Evolutionary conservation across 208 protist genomes (phyloP).

Genomic region (Leishmania arabica): DNA sequence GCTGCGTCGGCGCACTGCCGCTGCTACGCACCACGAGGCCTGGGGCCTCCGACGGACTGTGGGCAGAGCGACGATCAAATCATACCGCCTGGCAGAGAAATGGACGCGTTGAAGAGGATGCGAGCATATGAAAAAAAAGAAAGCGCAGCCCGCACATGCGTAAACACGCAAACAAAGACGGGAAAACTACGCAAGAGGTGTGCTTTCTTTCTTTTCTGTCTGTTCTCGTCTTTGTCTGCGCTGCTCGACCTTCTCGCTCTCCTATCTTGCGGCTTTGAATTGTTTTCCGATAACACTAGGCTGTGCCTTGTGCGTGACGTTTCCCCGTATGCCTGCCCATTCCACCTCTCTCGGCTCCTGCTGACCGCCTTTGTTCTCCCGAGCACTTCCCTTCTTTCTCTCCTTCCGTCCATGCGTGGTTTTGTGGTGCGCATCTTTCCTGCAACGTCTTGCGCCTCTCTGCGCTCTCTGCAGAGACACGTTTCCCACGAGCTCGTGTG

Average conservation of each 20-base stretch:
- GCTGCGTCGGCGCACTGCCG: background rate
- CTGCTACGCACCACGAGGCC: background rate
- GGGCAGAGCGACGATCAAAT: background rate
- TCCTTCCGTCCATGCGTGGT: background rate
- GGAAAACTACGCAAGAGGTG: background rate
- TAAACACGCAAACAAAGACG: background rate
- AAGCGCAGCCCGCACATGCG: background rate
- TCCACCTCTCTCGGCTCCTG: background rate
- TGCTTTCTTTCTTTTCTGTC: background rate
- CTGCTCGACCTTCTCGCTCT: background rate
- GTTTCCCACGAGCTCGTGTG: background rate
- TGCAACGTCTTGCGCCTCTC: background rate
- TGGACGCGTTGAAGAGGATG: background rate
- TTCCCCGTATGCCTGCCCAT: background rate
- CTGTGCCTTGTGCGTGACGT: background rate
- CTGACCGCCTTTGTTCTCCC: background rate
- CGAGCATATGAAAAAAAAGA: background rate
- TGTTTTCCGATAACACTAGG: background rate
- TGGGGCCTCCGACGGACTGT: background rate
- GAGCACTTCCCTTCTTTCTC: background rate
- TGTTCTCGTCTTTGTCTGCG: background rate
- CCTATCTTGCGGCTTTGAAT: background rate
- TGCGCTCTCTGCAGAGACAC: background rate
- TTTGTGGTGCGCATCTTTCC: background rate
- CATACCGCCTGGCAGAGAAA: background rate